phyloP scores from a whole-genome alignment of 1,139 yeast genomes.

The Williopsis jadinii region DNA sequence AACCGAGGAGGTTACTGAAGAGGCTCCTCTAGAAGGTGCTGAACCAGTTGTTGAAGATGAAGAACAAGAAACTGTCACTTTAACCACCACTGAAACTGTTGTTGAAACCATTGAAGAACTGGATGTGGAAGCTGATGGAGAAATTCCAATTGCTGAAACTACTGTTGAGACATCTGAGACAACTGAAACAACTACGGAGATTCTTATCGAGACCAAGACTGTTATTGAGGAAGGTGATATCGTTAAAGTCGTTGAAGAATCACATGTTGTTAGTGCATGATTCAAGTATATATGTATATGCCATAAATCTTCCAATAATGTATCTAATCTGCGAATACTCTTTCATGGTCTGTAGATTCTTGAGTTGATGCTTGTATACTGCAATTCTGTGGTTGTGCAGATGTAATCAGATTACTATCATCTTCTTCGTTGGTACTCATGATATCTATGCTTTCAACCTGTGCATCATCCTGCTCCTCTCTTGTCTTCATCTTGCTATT shows the following conservation, averaged over 20 bases:
- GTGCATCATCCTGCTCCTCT: background rate
- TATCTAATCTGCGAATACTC: background rate
- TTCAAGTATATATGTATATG: too few species aligned
- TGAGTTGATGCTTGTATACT: too few species aligned
- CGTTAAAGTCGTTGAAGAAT: constrained; percentile 9
- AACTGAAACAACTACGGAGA: constrained; percentile 2
- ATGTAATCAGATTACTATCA: background rate
- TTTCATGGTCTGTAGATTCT: too few species aligned
- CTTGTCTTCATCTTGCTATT: background rate
- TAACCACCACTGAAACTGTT: constrained; percentile 3
- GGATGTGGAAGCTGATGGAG: too few species aligned
- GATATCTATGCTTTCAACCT: constrained; percentile 1
- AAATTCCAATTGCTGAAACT: too few species aligned
- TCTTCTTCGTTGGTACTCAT: background rate
- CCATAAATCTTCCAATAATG: too few species aligned
- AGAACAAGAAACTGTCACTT: constrained; percentile 23
- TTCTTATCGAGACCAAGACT: constrained; percentile 7
- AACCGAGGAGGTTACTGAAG: too few species aligned
- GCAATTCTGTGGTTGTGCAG: background rate
- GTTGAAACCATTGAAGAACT: background rate
- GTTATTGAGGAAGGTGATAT: constrained; percentile 17
- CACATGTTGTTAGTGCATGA: constrained; percentile 6
- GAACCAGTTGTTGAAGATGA: background rate
- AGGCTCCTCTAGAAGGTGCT: background rate
- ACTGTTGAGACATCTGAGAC: too few species aligned